phyloP scores from a whole-genome alignment of 768 basidiomycete genomes.

The Ramaria sp. region DNA sequence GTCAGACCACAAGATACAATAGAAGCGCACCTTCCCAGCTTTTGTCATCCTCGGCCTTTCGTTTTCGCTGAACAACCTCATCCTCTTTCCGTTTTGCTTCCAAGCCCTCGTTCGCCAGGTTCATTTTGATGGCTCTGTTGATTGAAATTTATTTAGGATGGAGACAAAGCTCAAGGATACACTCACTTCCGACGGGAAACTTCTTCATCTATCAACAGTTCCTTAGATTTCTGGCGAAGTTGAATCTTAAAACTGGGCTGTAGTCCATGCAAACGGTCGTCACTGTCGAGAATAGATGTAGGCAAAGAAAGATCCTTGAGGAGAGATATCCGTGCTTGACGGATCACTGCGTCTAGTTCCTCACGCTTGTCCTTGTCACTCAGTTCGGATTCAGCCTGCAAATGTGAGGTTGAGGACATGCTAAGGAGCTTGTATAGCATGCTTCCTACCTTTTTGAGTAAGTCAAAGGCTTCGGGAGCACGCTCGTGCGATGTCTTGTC shows the following conservation, averaged over 20 bases:
- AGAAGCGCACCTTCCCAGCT: slow-evolving; percentile 69
- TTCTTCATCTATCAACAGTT: slow-evolving; percentile 85
- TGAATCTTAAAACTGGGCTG: slow-evolving; percentile 56
- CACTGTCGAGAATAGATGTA: slow-evolving; percentile 43
- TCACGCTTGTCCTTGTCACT: slow-evolving; percentile 70
- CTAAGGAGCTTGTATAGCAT: not conserved
- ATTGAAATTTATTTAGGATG: not conserved
- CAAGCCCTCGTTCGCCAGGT: slow-evolving; percentile 82
- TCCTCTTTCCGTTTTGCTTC: slow-evolving; percentile 93
- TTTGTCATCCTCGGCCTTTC: slow-evolving; percentile 84
- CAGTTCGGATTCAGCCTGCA: slow-evolving; percentile 76
- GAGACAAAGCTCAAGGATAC: not conserved
- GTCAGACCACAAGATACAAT: not conserved
- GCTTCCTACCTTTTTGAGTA: slow-evolving; percentile 73
- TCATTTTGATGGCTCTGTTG: slow-evolving; percentile 75
- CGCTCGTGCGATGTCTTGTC: slow-evolving; percentile 88
- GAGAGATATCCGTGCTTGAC: slow-evolving; percentile 58
- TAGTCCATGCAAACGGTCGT: slow-evolving; percentile 41
- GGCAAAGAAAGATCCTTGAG: slow-evolving; percentile 58
- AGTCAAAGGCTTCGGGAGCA: slow-evolving; percentile 87
- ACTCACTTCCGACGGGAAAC: slow-evolving; percentile 72
- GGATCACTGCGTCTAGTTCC: slow-evolving; percentile 71
- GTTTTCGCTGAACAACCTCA: slow-evolving; percentile 62
- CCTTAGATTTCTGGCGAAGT: slow-evolving; percentile 64
- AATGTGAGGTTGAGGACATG: not conserved